Base-by-base conservation (phyloP, 345 rosid species). In the Aegle marmelos region DNA sequence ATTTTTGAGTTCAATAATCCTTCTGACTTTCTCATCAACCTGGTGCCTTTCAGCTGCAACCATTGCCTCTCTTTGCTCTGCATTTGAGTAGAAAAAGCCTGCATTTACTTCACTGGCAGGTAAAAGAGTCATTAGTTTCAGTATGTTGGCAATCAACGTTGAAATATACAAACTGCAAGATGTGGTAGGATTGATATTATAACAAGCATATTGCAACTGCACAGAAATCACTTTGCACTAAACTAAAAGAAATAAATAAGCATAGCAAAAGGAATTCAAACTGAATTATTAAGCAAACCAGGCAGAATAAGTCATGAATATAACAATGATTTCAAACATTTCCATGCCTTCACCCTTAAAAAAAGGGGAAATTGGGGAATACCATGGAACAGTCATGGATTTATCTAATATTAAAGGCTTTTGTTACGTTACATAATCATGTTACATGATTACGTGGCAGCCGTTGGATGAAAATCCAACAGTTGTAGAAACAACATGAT, bases 1-100 rank as follows among this genome's bases (percentile, higher is more conserved):
- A 77, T 95, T 89, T 86, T 94, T 96, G 54, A 94, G 85, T 68
- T 94, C 99, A 78, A 96, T 96, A 77, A 96, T 91, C 78, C 85
- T 94, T 83, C 76, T 79, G 57, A 94, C 97, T 89, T 94, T 89
- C 76, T 94, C 97, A 73, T 96, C 98, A 76, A 94, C 98, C 6
- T 91, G 86, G 57, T 86, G 95, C 88, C 99, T 84, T 87, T 96
- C 98, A 70, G 97, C 99, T 58, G 90, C 85, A 88, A 96, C 91
- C 99, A 96, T 96, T 31, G 97, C 93, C 87, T 96, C 99, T 83
- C 99, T 90, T 84, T 96, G 99, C 79, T 94, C 98, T 2, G 98
- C 98, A 77, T 89, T 96, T 24, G 99, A 96, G 91, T 96, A 96
- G 93, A 96, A 96, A 87, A 96, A 96, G 7, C 98, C 99, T 85